phyloP scores from a whole-genome alignment of 2,329 filamentous ascomycete species.

The Didymella arachidicola region DNA sequence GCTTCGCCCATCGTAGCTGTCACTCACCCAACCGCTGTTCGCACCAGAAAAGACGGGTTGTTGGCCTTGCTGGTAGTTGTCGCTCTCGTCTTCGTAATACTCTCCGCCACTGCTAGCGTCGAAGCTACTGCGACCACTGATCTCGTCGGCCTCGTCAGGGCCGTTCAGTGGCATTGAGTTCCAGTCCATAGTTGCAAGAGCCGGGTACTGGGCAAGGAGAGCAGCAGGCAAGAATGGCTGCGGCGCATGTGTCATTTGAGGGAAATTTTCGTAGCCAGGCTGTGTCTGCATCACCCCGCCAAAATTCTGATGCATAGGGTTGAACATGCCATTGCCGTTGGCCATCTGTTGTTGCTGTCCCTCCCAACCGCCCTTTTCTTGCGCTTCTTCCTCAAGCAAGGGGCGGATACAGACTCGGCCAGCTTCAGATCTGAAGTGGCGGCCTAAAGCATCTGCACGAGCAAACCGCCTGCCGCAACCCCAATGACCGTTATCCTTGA shows the following conservation, averaged over 20 bases:
- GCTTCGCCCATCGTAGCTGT: conserved; percentile 30
- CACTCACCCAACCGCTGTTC: conserved; percentile 47
- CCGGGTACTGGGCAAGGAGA: conserved; percentile 89
- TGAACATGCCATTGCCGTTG: conserved; percentile 55
- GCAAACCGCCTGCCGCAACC: conserved; percentile 93
- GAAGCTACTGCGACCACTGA: conserved; percentile 82
- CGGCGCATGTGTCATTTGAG: conserved; percentile 40
- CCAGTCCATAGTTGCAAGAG: conserved; percentile 91
- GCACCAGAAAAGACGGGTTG: conserved; percentile 42
- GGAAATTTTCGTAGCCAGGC: conserved; percentile 45
- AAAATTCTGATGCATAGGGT: conserved; percentile 42
- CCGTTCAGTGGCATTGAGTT: conserved; percentile 71
- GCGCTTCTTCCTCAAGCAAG: conserved; percentile 92
- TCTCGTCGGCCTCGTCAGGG: conserved; percentile 66
- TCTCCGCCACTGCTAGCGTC: conserved; percentile 73
- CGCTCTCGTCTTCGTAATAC: conserved; percentile 75
- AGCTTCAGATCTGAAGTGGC: conserved; percentile 95
- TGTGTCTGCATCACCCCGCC: conserved; percentile 47
- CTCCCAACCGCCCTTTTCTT: conserved; percentile 73
- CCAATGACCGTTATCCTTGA: conserved; percentile 85
- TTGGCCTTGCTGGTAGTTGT: conserved; percentile 47
- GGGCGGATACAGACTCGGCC: conserved; percentile 97
- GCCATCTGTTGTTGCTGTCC: conserved; percentile 65
- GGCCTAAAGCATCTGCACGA: conserved; percentile 89
- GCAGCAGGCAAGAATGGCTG: conserved; percentile 76